Evolutionary conservation across 306 rosid genomes (phyloP), one percentile per base, ranked within the genome.

Genomic region (Notholithocarpus densiflorus): DNA sequence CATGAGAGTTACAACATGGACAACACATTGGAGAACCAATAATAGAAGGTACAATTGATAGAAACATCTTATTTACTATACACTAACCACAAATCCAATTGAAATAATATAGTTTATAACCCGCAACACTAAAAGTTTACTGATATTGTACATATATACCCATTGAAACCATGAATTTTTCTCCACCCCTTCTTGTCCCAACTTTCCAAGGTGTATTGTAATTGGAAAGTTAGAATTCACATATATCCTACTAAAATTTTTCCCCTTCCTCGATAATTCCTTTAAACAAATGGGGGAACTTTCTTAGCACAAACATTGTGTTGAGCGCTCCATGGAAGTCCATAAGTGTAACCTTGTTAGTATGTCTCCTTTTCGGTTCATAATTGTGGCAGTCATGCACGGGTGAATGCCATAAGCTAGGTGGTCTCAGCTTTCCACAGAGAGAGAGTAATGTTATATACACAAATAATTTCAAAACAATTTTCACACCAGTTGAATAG

Each of bases 401-500:
- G 17, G 77, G 83, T 60, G 56, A 29, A 76, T 19, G 87, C 29
- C 73, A 77, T 48, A 13, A 77, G 26, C 68, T 57, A 87, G 7
- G 75, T 86, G 81, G 85, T 70, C 19, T 89, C 15, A 24, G 84
- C 83, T 86, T 93, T 93, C 89, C 90, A 88, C 85, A 82, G 52
- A 40, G 12, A 7, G 3, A 6, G 40, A 34, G 1, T 40, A 37
- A 8, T 40, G 11, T 40, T 40, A 40, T 3, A 8, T 40, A 7
- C 0, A 40, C 3, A 40, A 40, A 40, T 40, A 8, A 40, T 40
- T 40, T 40, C 12, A 8, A 40, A 40, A 40, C 1, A 40, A 0
- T 8, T 40, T 40, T 40, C 45, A 40, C 11, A 40, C 3, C 0
- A 40, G 0, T 8, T 2, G 1, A 40, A 1, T 40, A 7, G 0